Base-by-base conservation (phyloP, 331 rosid genomes). In the Erythrophleum ivorense region DNA sequence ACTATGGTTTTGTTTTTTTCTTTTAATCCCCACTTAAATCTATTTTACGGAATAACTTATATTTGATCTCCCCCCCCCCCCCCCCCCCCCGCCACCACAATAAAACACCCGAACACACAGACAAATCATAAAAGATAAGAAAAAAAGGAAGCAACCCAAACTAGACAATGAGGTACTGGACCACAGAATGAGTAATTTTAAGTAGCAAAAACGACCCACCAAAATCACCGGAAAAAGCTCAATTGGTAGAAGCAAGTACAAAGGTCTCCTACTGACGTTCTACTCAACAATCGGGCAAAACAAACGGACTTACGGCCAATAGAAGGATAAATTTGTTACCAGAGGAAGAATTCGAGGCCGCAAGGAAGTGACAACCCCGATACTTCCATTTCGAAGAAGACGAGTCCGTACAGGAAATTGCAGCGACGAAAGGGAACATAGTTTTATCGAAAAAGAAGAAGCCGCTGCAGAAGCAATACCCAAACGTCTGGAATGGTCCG, bases 271-370 rank as follows among this genome's bases (percentile, higher is more conserved):
- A 67, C 16, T 18, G 73, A 52, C 9, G 72, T 66, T 64, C 24
- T 6, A 64, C 21, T 64, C 14, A 66, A 36, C 72, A 66, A 40
- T 16, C 43, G 38, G 71, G 29, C 29, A 38, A 65, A 65, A 65
- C 48, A 16, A 38, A 66, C 0, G 15, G 49, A 40, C 18, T 66
- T 40, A 66, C 15, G 14, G 19, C 13, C 72, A 40, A 8, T 66
- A n/a, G 40, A 67, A 2, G 48, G 7, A 67, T 1, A 6, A 40
- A 40, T 14, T 54, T 1, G 14, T 77, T 85, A 91, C 94, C 91
- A 86, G 64, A 46, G 94, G 87, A 53, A 88, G 89, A 60, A 60
- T 53, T 59, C 85, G 87, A 78, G 71, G 66, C 24, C 82, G 63
- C n/a, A 77, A 75, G 16, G 88, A 82, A 71, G 83, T 40, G n/a